Percentiles rank a stretch among this genome's conserved stretches.
Evolutionary conservation across 2,329 filamentous ascomycete species (phyloP).

Genomic region (Trichoderma cornu-damae): DNA sequence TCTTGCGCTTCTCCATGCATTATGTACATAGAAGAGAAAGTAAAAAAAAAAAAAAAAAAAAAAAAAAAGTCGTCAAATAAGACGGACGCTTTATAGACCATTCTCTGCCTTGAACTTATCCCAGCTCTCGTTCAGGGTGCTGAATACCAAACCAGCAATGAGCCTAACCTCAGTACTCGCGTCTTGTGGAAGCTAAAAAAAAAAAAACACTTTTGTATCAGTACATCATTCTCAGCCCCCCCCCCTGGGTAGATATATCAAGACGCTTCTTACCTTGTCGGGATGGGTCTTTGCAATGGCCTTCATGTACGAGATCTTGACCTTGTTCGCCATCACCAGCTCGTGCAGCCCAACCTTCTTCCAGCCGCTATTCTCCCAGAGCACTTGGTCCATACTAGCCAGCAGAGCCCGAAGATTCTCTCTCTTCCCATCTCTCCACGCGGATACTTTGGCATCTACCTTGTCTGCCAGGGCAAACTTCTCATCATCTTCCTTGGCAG

Average conservation of each 20-base stretch:
- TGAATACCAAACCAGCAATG: slow-evolving; percentile 62
- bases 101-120: slow-evolving; percentile 69
- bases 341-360: slow-evolving; percentile 95
- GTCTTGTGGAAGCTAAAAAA: slow-evolving; percentile 60
- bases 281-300: slow-evolving; percentile 98
- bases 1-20: not conserved
- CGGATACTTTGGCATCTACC: slow-evolving; percentile 71
- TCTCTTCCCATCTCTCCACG: slow-evolving; percentile 86
- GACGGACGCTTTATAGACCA: slow-evolving; percentile 43
- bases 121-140: slow-evolving; percentile 66
- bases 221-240: not conserved
- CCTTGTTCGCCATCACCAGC: slow-evolving; percentile 85
- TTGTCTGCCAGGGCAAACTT: slow-evolving; percentile 83
- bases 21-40: not conserved
- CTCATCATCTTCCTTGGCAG: slow-evolving; percentile 83
- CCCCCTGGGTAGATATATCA: no score
- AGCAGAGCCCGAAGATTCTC: slow-evolving; percentile 88
- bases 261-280: slow-evolving; percentile 70
- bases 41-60: not conserved
- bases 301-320: slow-evolving; percentile 99
- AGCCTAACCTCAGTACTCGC: slow-evolving; percentile 61
- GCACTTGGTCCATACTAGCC: slow-evolving; percentile 77
- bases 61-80: not conserved
- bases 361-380: slow-evolving; percentile 92
- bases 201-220: not conserved